These are phyloP conservation scores for Lichenothelia convexa DNA, from an alignment of 495 filamentous ascomycete species.

Conservation along the genomic window DNA sequence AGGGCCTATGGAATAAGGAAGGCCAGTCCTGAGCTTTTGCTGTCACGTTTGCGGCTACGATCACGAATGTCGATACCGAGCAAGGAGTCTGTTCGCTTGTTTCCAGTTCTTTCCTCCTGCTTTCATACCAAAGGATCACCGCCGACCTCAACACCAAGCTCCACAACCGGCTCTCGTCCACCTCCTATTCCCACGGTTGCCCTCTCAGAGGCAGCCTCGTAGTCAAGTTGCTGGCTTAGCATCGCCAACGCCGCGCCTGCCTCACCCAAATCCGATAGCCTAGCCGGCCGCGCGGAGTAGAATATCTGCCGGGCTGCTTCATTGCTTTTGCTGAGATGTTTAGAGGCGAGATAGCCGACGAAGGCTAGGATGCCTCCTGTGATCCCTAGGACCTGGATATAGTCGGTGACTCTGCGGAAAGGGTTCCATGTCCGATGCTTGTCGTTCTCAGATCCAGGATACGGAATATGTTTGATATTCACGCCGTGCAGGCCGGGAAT, in stretches of 20 bases:
- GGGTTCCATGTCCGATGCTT: too few species aligned
- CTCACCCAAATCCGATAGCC: conserved; percentile 9
- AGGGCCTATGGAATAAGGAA: too few species aligned
- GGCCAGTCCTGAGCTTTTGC: too few species aligned
- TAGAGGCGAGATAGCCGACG: background rate
- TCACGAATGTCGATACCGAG: too few species aligned
- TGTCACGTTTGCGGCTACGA: too few species aligned
- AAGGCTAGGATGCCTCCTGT: background rate
- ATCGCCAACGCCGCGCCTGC: conserved; percentile 10
- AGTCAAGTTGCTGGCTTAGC: background rate
- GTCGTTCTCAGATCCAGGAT: background rate
- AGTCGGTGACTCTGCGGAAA: too few species aligned
- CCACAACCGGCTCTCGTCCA: background rate
- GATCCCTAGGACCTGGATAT: background rate
- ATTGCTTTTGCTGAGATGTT: background rate
- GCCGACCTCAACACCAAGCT: background rate
- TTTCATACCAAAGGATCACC: too few species aligned
- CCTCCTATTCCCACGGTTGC: background rate
- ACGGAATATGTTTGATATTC: too few species aligned
- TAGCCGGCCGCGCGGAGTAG: background rate
- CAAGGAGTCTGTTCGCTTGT: too few species aligned
- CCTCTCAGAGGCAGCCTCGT: background rate
- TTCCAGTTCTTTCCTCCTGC: too few species aligned
- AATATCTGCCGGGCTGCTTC: background rate
- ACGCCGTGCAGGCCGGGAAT: too few species aligned